Base-by-base conservation (phyloP, 2,329 filamentous ascomycete species). In the Ceratocystis lukuohia region DNA sequence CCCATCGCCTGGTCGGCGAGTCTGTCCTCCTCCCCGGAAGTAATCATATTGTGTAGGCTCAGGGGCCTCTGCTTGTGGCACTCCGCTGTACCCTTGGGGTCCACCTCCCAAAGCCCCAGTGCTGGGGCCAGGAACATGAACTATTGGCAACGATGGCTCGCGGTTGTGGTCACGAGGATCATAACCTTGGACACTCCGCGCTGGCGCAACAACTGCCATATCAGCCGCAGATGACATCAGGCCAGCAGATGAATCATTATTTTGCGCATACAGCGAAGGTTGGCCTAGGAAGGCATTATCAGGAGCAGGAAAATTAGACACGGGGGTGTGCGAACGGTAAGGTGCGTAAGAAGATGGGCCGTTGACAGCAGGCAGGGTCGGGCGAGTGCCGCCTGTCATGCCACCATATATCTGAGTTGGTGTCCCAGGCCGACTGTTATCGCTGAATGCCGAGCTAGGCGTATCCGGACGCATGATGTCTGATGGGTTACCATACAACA, bases 401-500 rank as follows among this genome's bases (percentile, higher is more conserved):
- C 70, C 70, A 12, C 70, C 69, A 72, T 69, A 59, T 28, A 66
- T 62, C 56, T 67, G 63, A 8, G 53, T 62, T 7, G 82, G 82
- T 15, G 82, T 84, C 12, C 76, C 79, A 0, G 82, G 80, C 37
- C 82, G 74, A 20, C 79, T 78, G 2, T 74, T 76, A 50, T 77
- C 77, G 68, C 75, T 79, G 61, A 79, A 75, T 33, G 46, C 57
- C 1, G 81, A 83, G 12, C 80, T 79, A 0, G 86, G 86, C 0
- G 86, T 88, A 20, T 80, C 83, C 0, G 86, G 82, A 1, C 87
- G 80, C 17, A 81, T 75, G 1, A 86, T 76, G 69, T 88, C 87
- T 28, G 78, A 76, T 1, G 81, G 75, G 15, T 77, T 80, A 2
- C 87, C 88, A 69, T 83, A 87, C 5, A 87, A 78, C 41, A 84